Conservation (phyloP, 108 stramenopile genomes). For the Conticribra guillardii region DNA sequence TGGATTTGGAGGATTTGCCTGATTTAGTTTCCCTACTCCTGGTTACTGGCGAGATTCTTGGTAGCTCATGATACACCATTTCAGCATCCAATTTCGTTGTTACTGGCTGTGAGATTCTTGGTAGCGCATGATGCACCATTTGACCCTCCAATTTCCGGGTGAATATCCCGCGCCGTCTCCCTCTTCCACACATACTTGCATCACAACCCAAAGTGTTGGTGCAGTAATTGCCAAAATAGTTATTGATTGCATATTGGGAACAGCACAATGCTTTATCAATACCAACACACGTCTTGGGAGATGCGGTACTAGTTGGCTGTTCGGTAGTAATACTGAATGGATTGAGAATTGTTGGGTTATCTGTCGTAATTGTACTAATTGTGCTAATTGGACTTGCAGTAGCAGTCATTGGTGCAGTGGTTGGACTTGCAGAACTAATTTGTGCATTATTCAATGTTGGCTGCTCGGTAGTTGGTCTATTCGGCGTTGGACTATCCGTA, state of each 20-base stretch:
- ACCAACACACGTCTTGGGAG: background rate
- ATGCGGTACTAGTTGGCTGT: too few relatives aligned
- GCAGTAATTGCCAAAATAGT: constrained; percentile 1
- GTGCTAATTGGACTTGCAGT: too few relatives aligned
- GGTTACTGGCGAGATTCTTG: too few relatives aligned
- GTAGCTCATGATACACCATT: too few relatives aligned
- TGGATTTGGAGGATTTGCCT: background rate
- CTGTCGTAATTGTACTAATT: too few relatives aligned
- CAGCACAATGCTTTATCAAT: constrained; percentile 15
- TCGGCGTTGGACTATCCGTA: too few relatives aligned
- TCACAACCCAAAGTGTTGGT: constrained; percentile 10
- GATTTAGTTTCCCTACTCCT: background rate
- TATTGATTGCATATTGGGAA: constrained; percentile 18
- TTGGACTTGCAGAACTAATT: too few relatives aligned
- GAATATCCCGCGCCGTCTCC: background rate
- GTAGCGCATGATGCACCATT: background rate
- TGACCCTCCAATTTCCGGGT: background rate
- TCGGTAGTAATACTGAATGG: too few relatives aligned
- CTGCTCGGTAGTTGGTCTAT: too few relatives aligned
- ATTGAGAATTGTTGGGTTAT: too few relatives aligned
- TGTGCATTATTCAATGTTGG: too few relatives aligned
- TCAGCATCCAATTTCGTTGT: background rate
- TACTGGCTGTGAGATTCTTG: background rate
- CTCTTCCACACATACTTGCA: constrained; percentile 2
- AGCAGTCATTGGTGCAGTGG: too few relatives aligned